These are phyloP conservation scores for Pontederia paniculata DNA, from an alignment of 176 grass and related monocot genomes.

Conservation along the genomic window DNA sequence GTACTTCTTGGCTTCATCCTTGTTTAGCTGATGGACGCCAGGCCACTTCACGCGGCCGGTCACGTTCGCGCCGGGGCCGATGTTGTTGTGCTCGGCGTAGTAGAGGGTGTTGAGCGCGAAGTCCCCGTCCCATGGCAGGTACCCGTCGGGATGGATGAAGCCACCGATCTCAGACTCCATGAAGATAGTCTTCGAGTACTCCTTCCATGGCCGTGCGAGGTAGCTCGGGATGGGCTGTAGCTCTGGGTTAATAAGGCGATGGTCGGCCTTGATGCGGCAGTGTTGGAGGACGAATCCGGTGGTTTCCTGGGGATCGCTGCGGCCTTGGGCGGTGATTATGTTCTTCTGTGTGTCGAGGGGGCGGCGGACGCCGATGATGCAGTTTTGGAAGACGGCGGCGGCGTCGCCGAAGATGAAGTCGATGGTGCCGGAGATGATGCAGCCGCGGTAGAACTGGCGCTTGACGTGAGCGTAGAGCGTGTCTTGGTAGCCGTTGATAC, in stretches of 20 bases:
- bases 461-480: slow-evolving; percentile 77
- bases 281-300: slow-evolving; percentile 75
- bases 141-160: slow-evolving; percentile 54
- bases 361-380: slow-evolving; percentile 45
- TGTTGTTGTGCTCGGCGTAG: slow-evolving; percentile 59
- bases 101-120: slow-evolving; percentile 39
- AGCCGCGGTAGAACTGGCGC: slow-evolving; percentile 77
- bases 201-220: slow-evolving; percentile 73
- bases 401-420: slow-evolving; percentile 87
- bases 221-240: slow-evolving; percentile 7
- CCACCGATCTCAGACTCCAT: slow-evolving; percentile 53
- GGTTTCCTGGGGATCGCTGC: slow-evolving; percentile 51
- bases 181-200: slow-evolving; percentile 48
- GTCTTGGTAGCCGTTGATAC: slow-evolving; percentile 81
- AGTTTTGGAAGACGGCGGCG: slow-evolving; percentile 71
- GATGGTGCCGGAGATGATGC: slow-evolving; percentile 73
- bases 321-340: slow-evolving; percentile 60
- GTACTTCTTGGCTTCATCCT: slow-evolving; percentile 39
- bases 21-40: slow-evolving; percentile 43
- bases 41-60: slow-evolving; percentile 23
- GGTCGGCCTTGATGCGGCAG: slow-evolving; percentile 43
- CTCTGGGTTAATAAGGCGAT: slow-evolving; percentile 5
- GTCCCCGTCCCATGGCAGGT: slow-evolving; percentile 51
- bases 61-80: slow-evolving; percentile 35
- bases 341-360: slow-evolving; percentile 44